A percentile compares a stretch with the other conserved stretches of the same genome.
Conservation (phyloP, 352 stramenopile genomes). For the Peronosclerospora sorghi region DNA sequence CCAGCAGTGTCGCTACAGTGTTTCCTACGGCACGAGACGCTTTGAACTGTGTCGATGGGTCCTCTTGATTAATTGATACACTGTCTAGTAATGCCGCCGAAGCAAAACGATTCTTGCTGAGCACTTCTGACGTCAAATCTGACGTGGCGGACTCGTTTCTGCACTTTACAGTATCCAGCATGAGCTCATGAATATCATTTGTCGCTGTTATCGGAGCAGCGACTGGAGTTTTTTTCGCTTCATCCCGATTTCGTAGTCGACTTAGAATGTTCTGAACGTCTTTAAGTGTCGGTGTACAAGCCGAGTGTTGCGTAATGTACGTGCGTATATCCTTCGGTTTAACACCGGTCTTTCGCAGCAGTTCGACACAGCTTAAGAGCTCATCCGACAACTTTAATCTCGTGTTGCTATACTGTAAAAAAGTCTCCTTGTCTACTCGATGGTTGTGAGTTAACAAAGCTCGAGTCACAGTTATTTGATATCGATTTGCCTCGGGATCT, state of each 20-base stretch:
- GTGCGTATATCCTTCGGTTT: conserved; percentile 19
- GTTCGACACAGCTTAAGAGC: conserved; percentile 21
- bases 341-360: conserved; percentile 26
- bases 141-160: background rate
- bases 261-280: conserved; percentile 27
- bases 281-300: conserved; percentile 21
- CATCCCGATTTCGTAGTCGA: conserved; percentile 13
- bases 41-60: conserved; percentile 22
- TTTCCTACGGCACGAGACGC: conserved; percentile 16
- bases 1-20: conserved; percentile 14
- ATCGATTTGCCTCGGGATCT: conserved; percentile 16
- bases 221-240: background rate
- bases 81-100: background rate
- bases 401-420: conserved; percentile 25
- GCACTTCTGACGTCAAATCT: conserved; percentile 4
- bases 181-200: background rate
- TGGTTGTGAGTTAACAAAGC: conserved; percentile 24
- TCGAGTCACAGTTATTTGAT: conserved; percentile 21
- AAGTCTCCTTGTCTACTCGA: conserved; percentile 23
- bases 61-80: conserved; percentile 1
- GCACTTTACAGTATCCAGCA: background rate
- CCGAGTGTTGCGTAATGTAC: conserved; percentile 27
- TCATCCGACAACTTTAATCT: conserved; percentile 18
- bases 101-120: conserved; percentile 9
- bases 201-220: background rate